phyloP scores from a whole-genome alignment of 2,329 filamentous ascomycete genomes.

The Fusarium camptoceras region DNA sequence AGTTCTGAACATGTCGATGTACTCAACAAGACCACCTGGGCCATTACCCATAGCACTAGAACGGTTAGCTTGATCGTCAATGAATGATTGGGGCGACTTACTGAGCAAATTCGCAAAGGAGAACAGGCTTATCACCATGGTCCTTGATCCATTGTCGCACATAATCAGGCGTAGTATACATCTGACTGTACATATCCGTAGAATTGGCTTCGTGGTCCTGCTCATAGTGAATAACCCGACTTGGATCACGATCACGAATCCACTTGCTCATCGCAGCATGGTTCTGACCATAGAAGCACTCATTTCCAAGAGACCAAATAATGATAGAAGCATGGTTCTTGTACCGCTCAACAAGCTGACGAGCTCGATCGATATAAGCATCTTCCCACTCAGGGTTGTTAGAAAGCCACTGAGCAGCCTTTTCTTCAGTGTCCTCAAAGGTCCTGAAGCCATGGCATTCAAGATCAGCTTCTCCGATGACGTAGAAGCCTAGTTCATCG shows the following conservation, averaged over 20 bases:
- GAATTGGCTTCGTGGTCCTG: constrained; percentile 68
- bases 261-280: constrained; percentile 75
- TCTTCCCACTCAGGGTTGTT: constrained; percentile 71
- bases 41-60: constrained; percentile 76
- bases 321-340: constrained; percentile 73
- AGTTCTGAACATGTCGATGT: constrained; percentile 72
- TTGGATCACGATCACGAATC: constrained; percentile 67
- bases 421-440: constrained; percentile 8
- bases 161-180: constrained; percentile 68
- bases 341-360: constrained; percentile 71
- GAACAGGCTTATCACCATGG: constrained; percentile 61
- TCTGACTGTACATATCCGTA: constrained; percentile 72
- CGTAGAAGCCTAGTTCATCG: constrained; percentile 72
- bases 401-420: constrained; percentile 55
- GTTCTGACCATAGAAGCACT: constrained; percentile 76
- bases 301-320: constrained; percentile 79
- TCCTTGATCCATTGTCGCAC: constrained; percentile 9
- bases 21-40: constrained; percentile 74
- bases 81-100: background rate
- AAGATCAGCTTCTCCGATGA: constrained; percentile 69
- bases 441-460: constrained; percentile 64
- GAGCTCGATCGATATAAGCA: constrained; percentile 75
- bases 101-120: constrained; percentile 67
- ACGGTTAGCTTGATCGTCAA: background rate
- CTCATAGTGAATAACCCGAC: constrained; percentile 73